phyloP scores from a whole-genome alignment of 1,284 basidiomycete genomes.

The Leccinum pallidistipes region DNA sequence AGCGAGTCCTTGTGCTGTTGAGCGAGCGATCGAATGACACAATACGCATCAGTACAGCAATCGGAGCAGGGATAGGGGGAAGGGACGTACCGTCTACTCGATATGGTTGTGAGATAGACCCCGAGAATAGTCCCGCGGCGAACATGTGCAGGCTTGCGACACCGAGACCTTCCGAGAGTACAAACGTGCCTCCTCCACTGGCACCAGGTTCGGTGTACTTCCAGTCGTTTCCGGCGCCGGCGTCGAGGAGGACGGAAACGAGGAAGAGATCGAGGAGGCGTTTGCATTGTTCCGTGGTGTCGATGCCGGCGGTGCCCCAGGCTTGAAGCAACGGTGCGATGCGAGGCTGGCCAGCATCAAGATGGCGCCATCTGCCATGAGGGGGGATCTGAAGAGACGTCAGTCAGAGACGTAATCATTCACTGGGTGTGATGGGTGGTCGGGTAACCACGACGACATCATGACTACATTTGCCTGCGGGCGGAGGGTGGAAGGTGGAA shows the following conservation, averaged over 20 bases:
- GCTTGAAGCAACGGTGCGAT: conserved; percentile 57
- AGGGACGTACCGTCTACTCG: conserved; percentile 70
- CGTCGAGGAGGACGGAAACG: conserved; percentile 93
- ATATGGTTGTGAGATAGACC: conserved; percentile 59
- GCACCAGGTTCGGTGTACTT: conserved; percentile 65
- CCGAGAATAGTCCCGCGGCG: conserved; percentile 76
- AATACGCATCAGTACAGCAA: not conserved
- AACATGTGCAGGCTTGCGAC: conserved; percentile 95
- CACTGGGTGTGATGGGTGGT: not conserved
- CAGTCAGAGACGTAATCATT: conserved; percentile 5
- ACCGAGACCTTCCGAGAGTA: conserved; percentile 88
- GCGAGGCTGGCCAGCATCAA: conserved; percentile 67
- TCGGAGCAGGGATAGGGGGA: not conserved
- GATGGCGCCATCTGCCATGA: conserved; percentile 91
- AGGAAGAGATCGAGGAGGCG: conserved; percentile 89
- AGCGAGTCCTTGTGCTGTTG: conserved; percentile 69
- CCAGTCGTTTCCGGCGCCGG: conserved; percentile 89
- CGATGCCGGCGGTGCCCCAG: conserved; percentile 52
- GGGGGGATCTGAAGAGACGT: conserved; percentile 67
- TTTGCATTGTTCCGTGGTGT: conserved; percentile 63
- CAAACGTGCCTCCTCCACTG: conserved; percentile 51
- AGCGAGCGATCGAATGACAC: conserved; percentile 7
- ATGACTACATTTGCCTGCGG: not conserved
- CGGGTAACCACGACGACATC: not conserved
- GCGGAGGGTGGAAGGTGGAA: conserved; percentile 11